phyloP scores from a whole-genome alignment of 2,329 filamentous ascomycete species.

The Orbilia quercus region DNA sequence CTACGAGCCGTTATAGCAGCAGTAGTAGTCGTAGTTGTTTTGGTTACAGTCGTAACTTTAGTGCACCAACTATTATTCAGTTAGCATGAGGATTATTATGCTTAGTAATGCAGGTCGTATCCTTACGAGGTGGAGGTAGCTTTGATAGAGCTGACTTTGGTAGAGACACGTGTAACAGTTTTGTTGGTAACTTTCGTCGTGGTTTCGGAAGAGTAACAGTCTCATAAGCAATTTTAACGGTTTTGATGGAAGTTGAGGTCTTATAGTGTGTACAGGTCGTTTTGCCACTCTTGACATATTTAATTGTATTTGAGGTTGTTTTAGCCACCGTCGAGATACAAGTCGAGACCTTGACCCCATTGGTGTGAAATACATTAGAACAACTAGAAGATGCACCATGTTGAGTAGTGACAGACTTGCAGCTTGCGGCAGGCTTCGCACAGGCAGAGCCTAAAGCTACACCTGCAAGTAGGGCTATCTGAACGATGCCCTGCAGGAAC shows the following conservation, averaged over 20 bases:
- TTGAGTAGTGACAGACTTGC: conserved; percentile 11
- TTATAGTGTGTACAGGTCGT: conserved; percentile 7
- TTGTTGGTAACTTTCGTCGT: background rate
- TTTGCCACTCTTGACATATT: conserved; percentile 25
- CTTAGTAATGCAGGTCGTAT: background rate
- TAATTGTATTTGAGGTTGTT: conserved; percentile 6
- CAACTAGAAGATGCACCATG: conserved; percentile 16
- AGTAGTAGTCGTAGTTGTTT: conserved; percentile 12
- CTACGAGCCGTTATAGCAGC: background rate
- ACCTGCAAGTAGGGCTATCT: conserved; percentile 10
- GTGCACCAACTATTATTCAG: conserved; percentile 6
- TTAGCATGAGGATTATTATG: background rate
- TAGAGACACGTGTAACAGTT: background rate
- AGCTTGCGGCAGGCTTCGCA: conserved; percentile 8
- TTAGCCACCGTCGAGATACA: conserved; percentile 16
- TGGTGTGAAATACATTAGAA: conserved; percentile 4
- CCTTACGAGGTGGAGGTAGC: conserved; percentile 15
- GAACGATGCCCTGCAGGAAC: conserved; percentile 17
- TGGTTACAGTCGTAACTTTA: conserved; percentile 1
- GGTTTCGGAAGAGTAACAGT: conserved; percentile 21
- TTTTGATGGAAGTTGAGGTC: conserved; percentile 15
- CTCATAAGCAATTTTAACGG: conserved; percentile 8
- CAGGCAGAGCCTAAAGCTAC: conserved; percentile 12
- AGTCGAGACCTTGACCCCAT: conserved; percentile 11
- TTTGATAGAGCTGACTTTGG: conserved; percentile 14